Evolutionary conservation across 352 stramenopile species (phyloP), one percentile per base, ranked within the genome.

Genomic region (Pythium scleroteichum): DNA sequence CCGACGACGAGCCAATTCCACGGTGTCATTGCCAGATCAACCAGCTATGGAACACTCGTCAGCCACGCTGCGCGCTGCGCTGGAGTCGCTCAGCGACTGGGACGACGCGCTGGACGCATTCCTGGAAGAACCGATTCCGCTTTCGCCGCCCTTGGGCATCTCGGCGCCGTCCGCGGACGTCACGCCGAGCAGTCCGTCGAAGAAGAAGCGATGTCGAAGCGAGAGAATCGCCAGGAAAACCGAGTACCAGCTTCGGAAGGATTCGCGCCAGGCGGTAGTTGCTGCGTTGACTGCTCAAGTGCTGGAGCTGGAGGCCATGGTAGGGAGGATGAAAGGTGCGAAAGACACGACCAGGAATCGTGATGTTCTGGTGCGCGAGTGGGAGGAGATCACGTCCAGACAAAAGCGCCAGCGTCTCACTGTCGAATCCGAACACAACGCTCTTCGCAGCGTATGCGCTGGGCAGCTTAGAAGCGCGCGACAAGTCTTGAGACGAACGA

Each of bases 321-420:
- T n/a, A n/a, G 10, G 7, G 17, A 14, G 49, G 3, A 8, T 63
- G 5, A 38, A 19, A 14, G 55, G 50, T 35, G 29, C 29, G 29
- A 5, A 35, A 35, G 10, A 10, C 10, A 5, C 5, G 29, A 35
- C 5, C 5, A 10, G 5, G 5, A 35, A 35, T 35, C 10, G 29
- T 35, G 29, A 10, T 35, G 29, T 5, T 33, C 24, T 27, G 40
- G 13, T 42, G 35, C 55, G 26, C 19, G 57, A 64, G 8, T 64
- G 57, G 38, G 29, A 59, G 39, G 33, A 20, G 39, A 64, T 64
- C 12, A 22, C 32, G 0, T 2, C n/a, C 1, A 29, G 41, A 39
- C 52, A 59, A 24, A 59, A 59, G 40, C 52, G 26, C 16, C 52
- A 59, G 52, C 52, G 52, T 13, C 23, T 51, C 12, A 8, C 22